Evolutionary conservation across 1,284 basidiomycete species (phyloP), one percentile per base, ranked within the genome.

Genomic region (Ganoderma lucidum): DNA sequence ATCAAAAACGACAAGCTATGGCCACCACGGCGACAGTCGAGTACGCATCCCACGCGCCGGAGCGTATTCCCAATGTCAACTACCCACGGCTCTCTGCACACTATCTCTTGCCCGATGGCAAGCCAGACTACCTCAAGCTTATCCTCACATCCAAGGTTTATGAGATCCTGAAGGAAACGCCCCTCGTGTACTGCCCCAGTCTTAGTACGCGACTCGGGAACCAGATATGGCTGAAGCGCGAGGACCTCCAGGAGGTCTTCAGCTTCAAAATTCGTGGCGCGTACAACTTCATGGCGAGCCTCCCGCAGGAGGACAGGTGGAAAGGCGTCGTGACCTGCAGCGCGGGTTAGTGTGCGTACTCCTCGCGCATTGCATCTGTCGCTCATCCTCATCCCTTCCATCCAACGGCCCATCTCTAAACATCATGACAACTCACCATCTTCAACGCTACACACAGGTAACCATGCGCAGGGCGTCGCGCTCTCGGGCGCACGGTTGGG

Each of bases 181-280:
- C 97, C 0, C 87, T 99, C 55, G 93, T 96, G 42, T 87, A 89
- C 62, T 97, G 96, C 35, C 88, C 91, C 39, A 96, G 94, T 78
- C 89, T 99, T 28, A 97, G 95, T 72, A 82, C 92, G 70, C 90
- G 93, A 71, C 85, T 98, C 1, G 98, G 98, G 1, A 97, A 96
- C 79, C 89, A 97, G 76, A 93, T 99, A 80, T 96, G 93, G 88
- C 88, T 99, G 71, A 99, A 99, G 82, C 88, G 96, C 41, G 96
- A 97, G 79, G 96, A 97, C 78, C 86, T 97, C 8, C 98, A 99
- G 71, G 96, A 98, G 73, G 98, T 99, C 19, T 99, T 99, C 81
- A 96, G 94, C 79, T 99, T 99, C 91, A 99, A 99, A 80, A 96
- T 98, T 67, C 87, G 98, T 9, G 98, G 98, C 32, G 98, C 98